A percentile compares a stretch with the other conserved stretches of the same genome.
Conservation (phyloP, 1,139 yeast species). For the Wickerhamomyces sp. region DNA sequence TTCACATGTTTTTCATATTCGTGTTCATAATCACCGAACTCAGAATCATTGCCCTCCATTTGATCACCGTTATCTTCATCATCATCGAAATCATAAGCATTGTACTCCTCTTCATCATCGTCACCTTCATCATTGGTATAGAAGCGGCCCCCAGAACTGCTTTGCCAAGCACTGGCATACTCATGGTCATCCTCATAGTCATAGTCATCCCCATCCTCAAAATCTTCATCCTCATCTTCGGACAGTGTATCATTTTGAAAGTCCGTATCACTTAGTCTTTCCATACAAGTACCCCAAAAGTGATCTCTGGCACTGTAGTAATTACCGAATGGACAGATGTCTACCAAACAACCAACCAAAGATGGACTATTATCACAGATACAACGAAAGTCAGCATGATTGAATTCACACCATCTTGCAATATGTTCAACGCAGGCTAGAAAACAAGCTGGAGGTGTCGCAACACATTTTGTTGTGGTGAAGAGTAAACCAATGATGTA, state of each 20-base stretch:
- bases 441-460: constrained; percentile 55
- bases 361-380: constrained; percentile 36
- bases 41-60: constrained; percentile 1
- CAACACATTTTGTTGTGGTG: constrained; percentile 9
- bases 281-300: constrained; percentile 49
- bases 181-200: too few relatives aligned
- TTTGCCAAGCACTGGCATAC: too few relatives aligned
- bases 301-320: constrained; percentile 50
- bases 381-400: constrained; percentile 36
- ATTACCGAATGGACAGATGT: constrained; percentile 43
- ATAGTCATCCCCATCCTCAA: background rate
- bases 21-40: constrained; percentile 3
- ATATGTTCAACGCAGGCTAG: constrained; percentile 39
- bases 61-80: background rate
- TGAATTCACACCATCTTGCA: constrained; percentile 31
- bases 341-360: constrained; percentile 42
- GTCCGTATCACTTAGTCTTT: constrained; percentile 24
- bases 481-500: background rate
- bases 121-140: constrained; percentile 2
- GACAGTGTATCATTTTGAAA: background rate
- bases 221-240: background rate
- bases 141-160: too few relatives aligned
- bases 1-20: constrained; percentile 3
- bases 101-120: constrained; percentile 2
- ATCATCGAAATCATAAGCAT: constrained; percentile 1